Conservation (phyloP, 345 rosid genomes). For the Populus nigra region DNA sequence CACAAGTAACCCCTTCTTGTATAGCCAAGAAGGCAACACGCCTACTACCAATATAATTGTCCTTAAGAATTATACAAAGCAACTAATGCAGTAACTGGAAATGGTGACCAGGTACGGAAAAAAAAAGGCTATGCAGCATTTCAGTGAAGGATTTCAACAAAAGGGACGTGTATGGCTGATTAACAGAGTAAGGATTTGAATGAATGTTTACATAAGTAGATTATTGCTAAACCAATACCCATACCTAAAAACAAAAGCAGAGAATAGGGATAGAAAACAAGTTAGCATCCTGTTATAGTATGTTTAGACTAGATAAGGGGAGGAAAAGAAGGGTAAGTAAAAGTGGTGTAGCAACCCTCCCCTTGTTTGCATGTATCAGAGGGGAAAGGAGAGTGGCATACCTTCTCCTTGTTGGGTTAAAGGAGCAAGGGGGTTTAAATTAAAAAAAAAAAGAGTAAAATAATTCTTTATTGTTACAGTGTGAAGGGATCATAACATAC, state of each 20-base stretch:
- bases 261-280: not conserved
- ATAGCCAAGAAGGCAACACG: not conserved
- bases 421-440: not conserved
- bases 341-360: not conserved
- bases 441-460: not conserved
- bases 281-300: not conserved
- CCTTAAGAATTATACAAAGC: not conserved
- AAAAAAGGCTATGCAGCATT: not conserved
- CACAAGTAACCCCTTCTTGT: not conserved
- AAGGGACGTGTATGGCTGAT: not conserved
- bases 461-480: not conserved
- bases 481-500: not conserved
- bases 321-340: not conserved
- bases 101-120: no score
- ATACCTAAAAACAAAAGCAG: not conserved
- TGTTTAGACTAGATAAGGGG: not conserved
- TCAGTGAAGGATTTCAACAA: not conserved
- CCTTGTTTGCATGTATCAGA: not conserved
- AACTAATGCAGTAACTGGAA: conserved; percentile 1
- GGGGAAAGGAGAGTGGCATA: not conserved
- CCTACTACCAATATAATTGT: not conserved
- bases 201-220: not conserved
- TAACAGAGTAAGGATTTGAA: not conserved
- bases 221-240: not conserved
- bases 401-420: not conserved